Evolutionary conservation across 176 grass and related monocot genomes (phyloP).

Genomic region (Triticum monococcum): DNA sequence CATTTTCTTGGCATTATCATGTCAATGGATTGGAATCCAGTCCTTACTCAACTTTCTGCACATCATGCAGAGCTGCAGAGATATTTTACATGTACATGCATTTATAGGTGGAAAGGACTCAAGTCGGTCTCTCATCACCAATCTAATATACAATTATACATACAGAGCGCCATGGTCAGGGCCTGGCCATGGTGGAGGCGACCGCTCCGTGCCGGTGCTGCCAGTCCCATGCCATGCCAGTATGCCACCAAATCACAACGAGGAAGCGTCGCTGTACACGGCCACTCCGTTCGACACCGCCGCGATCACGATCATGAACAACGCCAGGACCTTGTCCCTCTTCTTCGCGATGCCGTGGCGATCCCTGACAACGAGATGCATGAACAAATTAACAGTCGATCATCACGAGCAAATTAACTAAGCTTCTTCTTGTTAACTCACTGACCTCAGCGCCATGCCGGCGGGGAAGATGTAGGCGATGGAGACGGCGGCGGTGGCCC

Average conservation of each 20-base stretch:
- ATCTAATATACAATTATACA: not conserved
- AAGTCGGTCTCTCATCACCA: not conserved
- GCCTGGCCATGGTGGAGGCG: not conserved
- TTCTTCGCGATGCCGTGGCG: conserved; percentile 72
- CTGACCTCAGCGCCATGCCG: conserved; percentile 71
- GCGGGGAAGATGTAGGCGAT: conserved; percentile 88
- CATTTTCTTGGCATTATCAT: no score
- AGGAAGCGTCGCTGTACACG: conserved; percentile 75
- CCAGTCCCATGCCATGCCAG: not conserved
- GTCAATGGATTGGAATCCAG: not conserved
- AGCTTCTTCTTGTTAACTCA: not conserved
- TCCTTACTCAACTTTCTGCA: not conserved
- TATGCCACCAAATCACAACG: conserved; percentile 29
- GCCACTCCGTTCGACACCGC: conserved; percentile 73
- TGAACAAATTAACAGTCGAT: not conserved
- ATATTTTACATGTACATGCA: not conserved
- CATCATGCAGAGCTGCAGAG: not conserved
- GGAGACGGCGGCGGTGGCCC: conserved; percentile 77
- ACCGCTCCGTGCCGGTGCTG: not conserved
- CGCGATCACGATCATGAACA: conserved; percentile 78
- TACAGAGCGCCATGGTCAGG: not conserved
- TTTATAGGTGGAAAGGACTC: not conserved
- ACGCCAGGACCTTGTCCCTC: conserved; percentile 56
- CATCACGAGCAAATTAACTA: not conserved
- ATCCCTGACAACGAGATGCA: conserved; percentile 46